Base-by-base conservation (phyloP, 306 rosid genomes). In the Vigna mungo region DNA sequence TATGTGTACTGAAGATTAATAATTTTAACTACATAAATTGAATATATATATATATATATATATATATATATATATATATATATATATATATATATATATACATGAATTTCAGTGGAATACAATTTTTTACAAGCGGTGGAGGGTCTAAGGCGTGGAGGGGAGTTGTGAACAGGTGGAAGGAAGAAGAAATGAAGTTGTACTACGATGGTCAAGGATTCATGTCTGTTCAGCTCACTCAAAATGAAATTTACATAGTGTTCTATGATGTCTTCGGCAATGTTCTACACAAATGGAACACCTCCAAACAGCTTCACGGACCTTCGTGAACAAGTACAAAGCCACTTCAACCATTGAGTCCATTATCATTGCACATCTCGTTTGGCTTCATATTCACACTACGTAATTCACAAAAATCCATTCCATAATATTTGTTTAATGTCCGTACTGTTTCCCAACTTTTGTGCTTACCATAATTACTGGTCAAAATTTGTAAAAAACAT, bases 81-180 rank as follows among this genome's bases (percentile, higher is more conserved):
- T n/a, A n/a, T n/a, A n/a, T n/a, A n/a, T 12, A 47, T 34, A 34
- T n/a, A 67, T 44, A 21, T 32, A 10, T 12, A 47, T 34, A 34
- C 2, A 69, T 32, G 34, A 32, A 75, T 71, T 73, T 84, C 87
- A 93, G 96, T 67, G 70, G 66, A 66, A 72, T 90, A 55, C 91
- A 87, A 59, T 90, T 85, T 80, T 13, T 93, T 39, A 90, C 96
- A 1, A 93, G 96, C 39, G 94, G 97, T 25, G 91, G 93, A 7
- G 94, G 96, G 0, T 93, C 98, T 2, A 93, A 86, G 80, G 91
- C 97, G 25, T 93, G 96, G 96, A 84, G 80, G 51, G 98, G 90
- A 3, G 85, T 53, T 12, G 53, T 86, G 21, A 80, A 12, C 2
- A 41, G 36, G 7, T 52, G 78, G 79, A 79, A 69, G 3, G 74